Evolutionary conservation across 2,329 filamentous ascomycete genomes (phyloP).

Genomic region (Macrophomina tecta): DNA sequence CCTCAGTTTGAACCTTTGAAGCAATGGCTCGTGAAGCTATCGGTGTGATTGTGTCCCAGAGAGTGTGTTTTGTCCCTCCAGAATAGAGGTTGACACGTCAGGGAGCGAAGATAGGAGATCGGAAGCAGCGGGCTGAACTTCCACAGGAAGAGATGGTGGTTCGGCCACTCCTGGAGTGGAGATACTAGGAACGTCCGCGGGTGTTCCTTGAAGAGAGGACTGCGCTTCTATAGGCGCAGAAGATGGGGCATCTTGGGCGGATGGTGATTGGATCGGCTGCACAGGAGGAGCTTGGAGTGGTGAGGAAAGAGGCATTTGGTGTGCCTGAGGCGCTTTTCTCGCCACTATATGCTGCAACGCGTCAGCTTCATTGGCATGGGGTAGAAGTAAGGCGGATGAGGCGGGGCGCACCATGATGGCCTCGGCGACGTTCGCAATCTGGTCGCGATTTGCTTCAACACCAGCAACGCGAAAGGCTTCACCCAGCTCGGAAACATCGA

Average conservation of each 20-base stretch:
- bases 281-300: background rate
- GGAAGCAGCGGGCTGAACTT: background rate
- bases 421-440: background rate
- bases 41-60: background rate
- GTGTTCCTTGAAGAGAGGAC: background rate
- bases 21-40: background rate
- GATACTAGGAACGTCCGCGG: background rate
- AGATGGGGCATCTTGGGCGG: background rate
- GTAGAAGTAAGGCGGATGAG: background rate
- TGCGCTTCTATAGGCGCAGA: background rate
- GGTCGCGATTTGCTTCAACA: background rate
- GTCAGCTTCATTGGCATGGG: background rate
- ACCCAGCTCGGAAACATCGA: background rate
- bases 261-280: background rate
- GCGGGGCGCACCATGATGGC: background rate
- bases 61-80: background rate
- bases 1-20: background rate
- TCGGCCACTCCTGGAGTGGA: background rate
- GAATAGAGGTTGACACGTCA: background rate
- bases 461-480: background rate
- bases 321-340: background rate
- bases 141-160: background rate
- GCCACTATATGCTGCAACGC: background rate
- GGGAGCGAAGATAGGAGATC: background rate
- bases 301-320: background rate